A percentile compares a stretch with the other conserved stretches of the same genome.
Conservation (phyloP, 164 flowering plant species). For the Taxillus chinensis region DNA sequence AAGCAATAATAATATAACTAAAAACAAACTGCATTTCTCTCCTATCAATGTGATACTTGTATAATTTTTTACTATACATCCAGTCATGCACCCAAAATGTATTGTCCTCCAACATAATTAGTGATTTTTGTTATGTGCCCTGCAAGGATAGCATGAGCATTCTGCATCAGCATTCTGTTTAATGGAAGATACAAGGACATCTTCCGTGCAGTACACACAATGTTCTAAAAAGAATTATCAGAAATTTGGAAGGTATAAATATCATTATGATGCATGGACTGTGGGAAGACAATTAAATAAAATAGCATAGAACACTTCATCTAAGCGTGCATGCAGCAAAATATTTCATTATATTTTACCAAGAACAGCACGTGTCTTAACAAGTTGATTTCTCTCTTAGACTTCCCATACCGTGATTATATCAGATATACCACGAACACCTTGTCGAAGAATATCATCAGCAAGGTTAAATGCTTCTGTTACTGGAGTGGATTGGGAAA, state of each 20-base stretch:
- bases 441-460: slow-evolving; percentile 94
- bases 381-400: not conserved
- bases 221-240: not conserved
- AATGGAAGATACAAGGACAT: not conserved
- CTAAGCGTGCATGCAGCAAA: not conserved
- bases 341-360: not conserved
- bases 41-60: too few species aligned
- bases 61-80: too few species aligned
- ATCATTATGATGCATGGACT: not conserved
- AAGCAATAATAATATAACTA: too few species aligned
- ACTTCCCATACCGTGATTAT: slow-evolving; percentile 67
- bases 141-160: not conserved
- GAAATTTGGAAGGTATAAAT: not conserved
- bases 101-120: too few species aligned
- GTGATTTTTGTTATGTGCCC: too few species aligned
- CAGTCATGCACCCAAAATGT: too few species aligned
- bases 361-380: too few species aligned
- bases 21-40: too few species aligned
- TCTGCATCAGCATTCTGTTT: not conserved
- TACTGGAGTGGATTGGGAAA: slow-evolving; percentile 86
- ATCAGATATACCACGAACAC: slow-evolving; percentile 95
- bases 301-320: not conserved
- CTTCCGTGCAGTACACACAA: not conserved
- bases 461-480: slow-evolving; percentile 94
- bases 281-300: not conserved